Conservation (phyloP, 1,284 basidiomycete species). For the Anthracocystis walkeri region DNA sequence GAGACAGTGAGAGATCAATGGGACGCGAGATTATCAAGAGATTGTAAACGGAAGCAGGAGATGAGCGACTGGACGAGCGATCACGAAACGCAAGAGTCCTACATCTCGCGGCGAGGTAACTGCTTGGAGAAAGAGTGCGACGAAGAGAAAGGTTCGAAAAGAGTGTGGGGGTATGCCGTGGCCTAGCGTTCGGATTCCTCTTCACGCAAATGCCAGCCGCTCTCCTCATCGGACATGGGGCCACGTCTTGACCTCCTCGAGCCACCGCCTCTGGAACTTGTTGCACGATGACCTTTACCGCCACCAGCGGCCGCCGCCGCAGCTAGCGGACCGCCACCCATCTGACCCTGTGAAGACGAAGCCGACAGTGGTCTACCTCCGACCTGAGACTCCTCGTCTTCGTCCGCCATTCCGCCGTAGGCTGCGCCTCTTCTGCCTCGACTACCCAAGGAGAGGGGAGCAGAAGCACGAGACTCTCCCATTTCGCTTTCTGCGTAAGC, state of each 20-base stretch:
- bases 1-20: not conserved
- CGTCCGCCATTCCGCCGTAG: conserved; percentile 47
- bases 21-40: not conserved
- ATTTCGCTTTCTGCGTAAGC: conserved; percentile 59
- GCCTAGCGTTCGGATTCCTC: conserved; percentile 33
- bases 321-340: conserved; percentile 30
- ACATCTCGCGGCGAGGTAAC: not conserved
- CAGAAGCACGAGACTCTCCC: conserved; percentile 28
- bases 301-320: conserved; percentile 44
- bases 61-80: conserved; percentile 32
- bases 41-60: not conserved
- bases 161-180: not conserved
- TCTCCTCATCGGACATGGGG: conserved; percentile 43
- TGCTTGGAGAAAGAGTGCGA: no score
- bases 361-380: conserved; percentile 22
- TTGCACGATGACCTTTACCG: conserved; percentile 1
- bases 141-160: not conserved
- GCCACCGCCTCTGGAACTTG: conserved; percentile 24
- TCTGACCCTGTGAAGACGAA: conserved; percentile 7
- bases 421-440: conserved; percentile 55
- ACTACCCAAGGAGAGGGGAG: conserved; percentile 51
- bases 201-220: conserved; percentile 53
- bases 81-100: conserved; percentile 26
- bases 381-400: conserved; percentile 48
- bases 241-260: conserved; percentile 28